These are phyloP conservation scores for Aspergillus japonicus DNA, from an alignment of 2,329 filamentous ascomycete species.

Conservation along the genomic window DNA sequence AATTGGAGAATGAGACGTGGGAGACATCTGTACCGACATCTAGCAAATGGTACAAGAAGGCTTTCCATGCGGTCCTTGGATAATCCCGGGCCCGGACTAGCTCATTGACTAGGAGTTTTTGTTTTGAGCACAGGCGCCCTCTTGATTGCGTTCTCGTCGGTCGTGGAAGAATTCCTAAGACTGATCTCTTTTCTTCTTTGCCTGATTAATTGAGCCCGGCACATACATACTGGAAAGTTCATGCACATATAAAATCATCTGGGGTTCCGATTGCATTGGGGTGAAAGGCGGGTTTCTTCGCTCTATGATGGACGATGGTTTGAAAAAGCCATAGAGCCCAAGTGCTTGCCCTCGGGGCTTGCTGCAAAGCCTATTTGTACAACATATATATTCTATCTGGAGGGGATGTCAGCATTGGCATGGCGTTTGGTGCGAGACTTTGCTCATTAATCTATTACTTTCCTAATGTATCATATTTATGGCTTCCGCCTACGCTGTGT, in stretches of 20 bases:
- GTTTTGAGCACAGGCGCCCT: background rate
- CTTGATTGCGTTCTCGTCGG: background rate
- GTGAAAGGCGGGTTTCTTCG: background rate
- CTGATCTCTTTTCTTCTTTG: background rate
- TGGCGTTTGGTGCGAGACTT: constrained; percentile 17
- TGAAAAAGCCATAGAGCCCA: background rate
- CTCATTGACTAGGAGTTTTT: background rate
- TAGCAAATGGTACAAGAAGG: constrained; percentile 18
- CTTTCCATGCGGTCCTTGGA: constrained; percentile 11
- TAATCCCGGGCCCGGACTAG: background rate
- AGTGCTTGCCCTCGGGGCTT: background rate
- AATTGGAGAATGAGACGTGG: constrained; percentile 37
- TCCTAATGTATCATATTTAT: background rate
- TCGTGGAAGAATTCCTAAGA: background rate
- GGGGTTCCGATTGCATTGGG: background rate
- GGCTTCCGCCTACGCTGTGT: no score
- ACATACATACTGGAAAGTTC: background rate
- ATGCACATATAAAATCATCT: background rate
- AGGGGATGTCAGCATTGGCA: constrained; percentile 13
- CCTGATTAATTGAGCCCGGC: background rate
- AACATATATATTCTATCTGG: constrained; percentile 4
- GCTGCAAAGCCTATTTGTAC: constrained; percentile 8
- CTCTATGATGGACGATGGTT: background rate
- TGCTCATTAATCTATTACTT: background rate
- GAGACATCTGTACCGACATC: constrained; percentile 15